Percentiles rank a stretch among this genome's conserved stretches.
Evolutionary conservation across 73 alveolate species (phyloP).

Genomic region (Paramecium pentaurelia): DNA sequence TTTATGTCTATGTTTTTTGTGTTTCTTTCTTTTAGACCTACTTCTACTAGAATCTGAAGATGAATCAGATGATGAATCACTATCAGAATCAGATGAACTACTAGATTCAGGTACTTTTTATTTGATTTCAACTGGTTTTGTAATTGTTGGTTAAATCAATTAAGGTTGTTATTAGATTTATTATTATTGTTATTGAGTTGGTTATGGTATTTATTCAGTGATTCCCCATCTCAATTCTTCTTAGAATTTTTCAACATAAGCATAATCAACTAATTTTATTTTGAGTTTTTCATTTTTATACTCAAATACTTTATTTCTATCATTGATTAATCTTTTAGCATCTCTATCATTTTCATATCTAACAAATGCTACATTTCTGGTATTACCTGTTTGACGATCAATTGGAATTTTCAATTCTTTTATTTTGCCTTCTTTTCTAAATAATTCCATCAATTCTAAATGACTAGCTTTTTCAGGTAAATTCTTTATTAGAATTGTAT

Average conservation of each 20-base stretch:
- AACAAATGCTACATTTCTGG: conserved; percentile 74
- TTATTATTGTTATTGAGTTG: not conserved
- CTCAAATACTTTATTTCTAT: not conserved
- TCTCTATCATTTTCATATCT: conserved; percentile 66
- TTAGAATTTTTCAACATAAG: not conserved
- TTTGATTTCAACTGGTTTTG: not conserved
- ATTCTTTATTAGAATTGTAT: conserved; percentile 70
- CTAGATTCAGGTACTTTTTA: not conserved
- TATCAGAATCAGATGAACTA: conserved; percentile 7
- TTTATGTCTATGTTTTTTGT: conserved; percentile 1
- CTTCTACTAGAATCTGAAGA: conserved; percentile 15
- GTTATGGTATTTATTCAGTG: not conserved
- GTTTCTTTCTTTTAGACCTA: not conserved
- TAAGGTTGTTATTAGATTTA: not conserved
- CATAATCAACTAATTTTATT: conserved; percentile 16
- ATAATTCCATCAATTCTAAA: conserved; percentile 62
- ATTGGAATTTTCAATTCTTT: conserved; percentile 70
- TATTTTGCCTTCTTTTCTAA: conserved; percentile 68
- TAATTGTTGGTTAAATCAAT: not conserved
- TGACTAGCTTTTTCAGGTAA: conserved; percentile 70
- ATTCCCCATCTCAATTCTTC: conserved; percentile 42
- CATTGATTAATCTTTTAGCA: conserved; percentile 48
- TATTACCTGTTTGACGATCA: conserved; percentile 64
- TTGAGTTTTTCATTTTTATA: not conserved
- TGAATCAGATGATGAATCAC: conserved; percentile 17